Evolutionary conservation across 306 rosid species (phyloP), one percentile per base, ranked within the genome.

Genomic region (Pyrus bretschneideri): DNA sequence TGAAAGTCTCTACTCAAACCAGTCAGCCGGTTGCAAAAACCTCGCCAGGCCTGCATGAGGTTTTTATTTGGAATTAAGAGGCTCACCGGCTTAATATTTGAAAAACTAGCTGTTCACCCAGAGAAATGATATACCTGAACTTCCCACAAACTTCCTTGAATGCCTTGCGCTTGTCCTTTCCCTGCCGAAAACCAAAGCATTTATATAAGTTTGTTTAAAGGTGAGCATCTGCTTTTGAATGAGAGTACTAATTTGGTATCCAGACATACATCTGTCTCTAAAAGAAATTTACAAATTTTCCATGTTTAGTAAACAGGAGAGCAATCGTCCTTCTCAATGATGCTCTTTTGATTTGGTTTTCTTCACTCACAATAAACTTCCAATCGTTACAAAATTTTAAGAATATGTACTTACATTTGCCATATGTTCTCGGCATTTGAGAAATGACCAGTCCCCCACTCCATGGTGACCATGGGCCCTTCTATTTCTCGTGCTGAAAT

Each of bases 1-100:
- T 29, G 96, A 93, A 78, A 94, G 94, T 80, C 98, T 91, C 0
- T 30, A 91, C 85, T 91, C 97, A 86, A 91, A 91, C 98, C 98
- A 94, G 79, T 91, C 94, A 70, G 96, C 90, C 58, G 97, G 95
- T 80, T 91, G 96, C 79, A 88, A 72, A 74, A 94, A 94, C 75
- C 98, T 94, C 83, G 91, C 98, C 87, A 91, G 84, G 97, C 87
- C 97, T 94, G 91, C 84, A 87, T 9, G 78, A 78, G 18, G 80
- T 46, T 29, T 33, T 49, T 70, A 31, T 71, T 63, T 49, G 54
- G 71, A 73, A 49, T 79, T 63, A 65, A 58, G 19, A 84, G 11
- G n/a, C 22, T 31, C 58, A 59, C 62, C 0, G 30, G 33, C 6
- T 66, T 61, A 64, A 67, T 30, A 38, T 64, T 29, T 64, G 69